Evolutionary conservation across 139 green algal species (phyloP).

Genomic region (Chlorella sp.): DNA sequence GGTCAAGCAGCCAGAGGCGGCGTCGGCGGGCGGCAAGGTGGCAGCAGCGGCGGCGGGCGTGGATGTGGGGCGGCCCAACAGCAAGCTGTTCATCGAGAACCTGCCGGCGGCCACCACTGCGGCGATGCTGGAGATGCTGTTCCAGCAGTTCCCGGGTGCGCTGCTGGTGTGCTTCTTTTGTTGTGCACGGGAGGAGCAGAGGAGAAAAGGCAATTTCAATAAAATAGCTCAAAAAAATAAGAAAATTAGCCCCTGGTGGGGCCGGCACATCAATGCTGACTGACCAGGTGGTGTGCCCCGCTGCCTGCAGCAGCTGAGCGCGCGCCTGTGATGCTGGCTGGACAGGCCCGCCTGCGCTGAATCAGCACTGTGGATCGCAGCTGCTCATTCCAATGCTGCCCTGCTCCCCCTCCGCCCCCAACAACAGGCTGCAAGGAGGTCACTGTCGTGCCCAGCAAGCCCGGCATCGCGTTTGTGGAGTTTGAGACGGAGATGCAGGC

Average conservation of each 20-base stretch:
- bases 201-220: too few relatives aligned
- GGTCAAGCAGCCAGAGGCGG: constrained; percentile 20
- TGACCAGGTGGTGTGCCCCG: too few relatives aligned
- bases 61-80: constrained; percentile 79
- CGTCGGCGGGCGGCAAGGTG: background rate
- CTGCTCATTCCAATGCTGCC: background rate
- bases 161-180: too few relatives aligned
- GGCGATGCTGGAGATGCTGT: constrained; percentile 93
- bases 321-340: too few relatives aligned
- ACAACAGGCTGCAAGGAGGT: constrained; percentile 88
- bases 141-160: constrained; percentile 91
- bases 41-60: constrained; percentile 8
- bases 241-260: too few relatives aligned
- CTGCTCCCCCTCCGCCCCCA: too few relatives aligned
- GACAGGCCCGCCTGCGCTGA: too few relatives aligned
- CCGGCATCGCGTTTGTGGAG: constrained; percentile 98
- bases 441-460: constrained; percentile 88
- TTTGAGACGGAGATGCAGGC: constrained; percentile 77
- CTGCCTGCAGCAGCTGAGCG: too few relatives aligned
- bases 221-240: too few relatives aligned
- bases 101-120: constrained; percentile 89
- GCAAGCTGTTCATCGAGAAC: constrained; percentile 95
- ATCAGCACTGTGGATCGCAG: too few relatives aligned
- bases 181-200: too few relatives aligned
- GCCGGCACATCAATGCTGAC: too few relatives aligned